Percentiles rank a stretch among this genome's conserved stretches.
These are phyloP conservation scores for Aspergillus diversus DNA, from an alignment of 495 filamentous ascomycete species.

Conservation along the genomic window DNA sequence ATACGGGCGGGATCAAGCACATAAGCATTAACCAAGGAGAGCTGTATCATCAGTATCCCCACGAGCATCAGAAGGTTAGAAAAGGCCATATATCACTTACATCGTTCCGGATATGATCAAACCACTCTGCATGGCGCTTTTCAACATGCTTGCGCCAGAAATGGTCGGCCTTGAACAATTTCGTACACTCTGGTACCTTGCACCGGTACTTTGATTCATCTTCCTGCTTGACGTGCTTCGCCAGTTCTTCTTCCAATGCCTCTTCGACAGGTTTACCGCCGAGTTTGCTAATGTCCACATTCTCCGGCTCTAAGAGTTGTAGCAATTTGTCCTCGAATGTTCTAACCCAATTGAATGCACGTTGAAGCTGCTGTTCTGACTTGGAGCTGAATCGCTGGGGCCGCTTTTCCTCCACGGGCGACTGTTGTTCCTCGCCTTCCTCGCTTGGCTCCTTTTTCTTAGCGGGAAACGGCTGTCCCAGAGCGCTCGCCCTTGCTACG, in stretches of 20 bases:
- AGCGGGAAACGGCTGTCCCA: conserved; percentile 76
- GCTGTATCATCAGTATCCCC: conserved; percentile 50
- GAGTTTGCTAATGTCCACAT: conserved; percentile 81
- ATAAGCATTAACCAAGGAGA: conserved; percentile 88
- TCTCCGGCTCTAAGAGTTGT: conserved; percentile 88
- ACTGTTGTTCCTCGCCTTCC: conserved; percentile 62
- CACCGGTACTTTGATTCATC: conserved; percentile 96
- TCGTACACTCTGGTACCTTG: conserved; percentile 92
- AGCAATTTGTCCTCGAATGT: conserved; percentile 96
- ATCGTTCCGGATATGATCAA: conserved; percentile 76
- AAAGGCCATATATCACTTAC: conserved; percentile 53
- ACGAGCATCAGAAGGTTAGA: conserved; percentile 19
- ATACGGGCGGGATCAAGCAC: conserved; percentile 92
- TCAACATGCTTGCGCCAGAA: conserved; percentile 99
- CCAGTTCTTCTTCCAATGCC: conserved; percentile 81
- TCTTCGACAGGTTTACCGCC: conserved; percentile 88
- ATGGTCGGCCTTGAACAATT: conserved; percentile 93
- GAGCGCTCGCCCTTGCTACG: conserved; percentile 81
- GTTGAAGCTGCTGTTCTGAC: conserved; percentile 84
- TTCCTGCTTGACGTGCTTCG: conserved; percentile 91
- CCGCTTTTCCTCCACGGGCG: conserved; percentile 67
- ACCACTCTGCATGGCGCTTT: conserved; percentile 92
- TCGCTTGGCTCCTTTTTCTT: conserved; percentile 74
- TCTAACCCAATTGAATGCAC: conserved; percentile 99
- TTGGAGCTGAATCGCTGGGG: conserved; percentile 69